A percentile compares a stretch with the other conserved stretches of the same genome.
Conservation (phyloP, 257 asterid species). For the Solanum okadae region DNA sequence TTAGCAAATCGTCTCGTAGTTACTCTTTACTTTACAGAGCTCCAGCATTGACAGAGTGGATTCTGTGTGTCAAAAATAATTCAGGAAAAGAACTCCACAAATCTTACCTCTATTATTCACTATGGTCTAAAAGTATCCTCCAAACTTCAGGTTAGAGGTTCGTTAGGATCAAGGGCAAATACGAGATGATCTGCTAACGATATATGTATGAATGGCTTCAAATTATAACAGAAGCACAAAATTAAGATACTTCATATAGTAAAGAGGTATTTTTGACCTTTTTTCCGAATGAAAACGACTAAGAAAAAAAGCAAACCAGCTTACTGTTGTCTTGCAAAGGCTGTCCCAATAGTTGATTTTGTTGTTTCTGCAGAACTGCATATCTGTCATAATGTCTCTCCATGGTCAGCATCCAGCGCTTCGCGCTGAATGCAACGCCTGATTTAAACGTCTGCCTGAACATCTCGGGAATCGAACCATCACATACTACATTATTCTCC, state of each 20-base stretch:
- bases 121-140: not conserved
- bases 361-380: conserved; percentile 12
- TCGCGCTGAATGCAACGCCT: conserved; percentile 29
- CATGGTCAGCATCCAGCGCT: conserved; percentile 43
- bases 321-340: conserved; percentile 12
- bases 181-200: not conserved
- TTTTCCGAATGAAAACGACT: not conserved
- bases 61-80: not conserved
- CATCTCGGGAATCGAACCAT: conserved; percentile 6
- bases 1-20: not conserved
- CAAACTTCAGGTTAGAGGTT: not conserved
- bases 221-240: not conserved
- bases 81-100: not conserved
- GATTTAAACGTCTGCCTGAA: conserved; percentile 15
- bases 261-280: not conserved
- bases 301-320: not conserved
- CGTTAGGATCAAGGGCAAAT: not conserved
- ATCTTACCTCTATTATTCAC: not conserved
- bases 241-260: not conserved
- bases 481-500: conserved; percentile 31
- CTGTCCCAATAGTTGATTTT: not conserved
- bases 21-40: not conserved
- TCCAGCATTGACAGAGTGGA: not conserved
- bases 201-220: not conserved
- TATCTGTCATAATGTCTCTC: conserved; percentile 29